Conservation (phyloP, 2,329 filamentous ascomycete species). For the Fusarium sp. region DNA sequence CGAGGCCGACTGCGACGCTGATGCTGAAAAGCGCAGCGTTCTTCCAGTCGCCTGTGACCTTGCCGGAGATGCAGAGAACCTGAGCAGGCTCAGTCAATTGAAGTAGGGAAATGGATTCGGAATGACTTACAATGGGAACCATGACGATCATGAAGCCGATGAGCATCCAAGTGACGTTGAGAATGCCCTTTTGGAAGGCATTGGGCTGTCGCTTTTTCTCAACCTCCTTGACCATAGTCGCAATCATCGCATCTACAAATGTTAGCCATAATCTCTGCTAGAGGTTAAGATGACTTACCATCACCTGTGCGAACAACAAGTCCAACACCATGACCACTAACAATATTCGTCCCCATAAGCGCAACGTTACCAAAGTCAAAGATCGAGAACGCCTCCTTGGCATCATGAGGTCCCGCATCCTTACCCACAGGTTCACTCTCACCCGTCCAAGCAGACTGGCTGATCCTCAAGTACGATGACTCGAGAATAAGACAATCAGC, state of each 20-base stretch:
- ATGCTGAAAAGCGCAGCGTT: background rate
- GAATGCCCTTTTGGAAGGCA: background rate
- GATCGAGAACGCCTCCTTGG: background rate
- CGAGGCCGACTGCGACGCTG: background rate
- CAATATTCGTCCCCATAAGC: background rate
- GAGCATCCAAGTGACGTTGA: background rate
- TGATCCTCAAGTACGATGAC: background rate
- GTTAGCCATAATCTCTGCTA: rapidly evolving
- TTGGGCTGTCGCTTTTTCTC: background rate
- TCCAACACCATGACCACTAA: background rate
- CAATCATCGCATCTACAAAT: background rate
- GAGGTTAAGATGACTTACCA: background rate
- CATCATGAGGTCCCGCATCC: background rate
- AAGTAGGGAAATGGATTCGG: rapidly evolving
- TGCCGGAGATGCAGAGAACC: background rate
- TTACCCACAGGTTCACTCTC: background rate
- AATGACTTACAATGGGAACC: background rate
- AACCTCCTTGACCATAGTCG: background rate
- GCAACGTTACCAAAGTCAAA: background rate
- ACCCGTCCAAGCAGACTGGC: background rate
- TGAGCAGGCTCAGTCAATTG: background rate
- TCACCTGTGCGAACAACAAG: background rate
- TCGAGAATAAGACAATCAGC: background rate
- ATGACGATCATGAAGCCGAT: constrained; percentile 1
- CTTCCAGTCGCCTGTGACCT: background rate